Conservation (phyloP, 371 early-diverging fungal species). For the Mucor velutinosus region DNA sequence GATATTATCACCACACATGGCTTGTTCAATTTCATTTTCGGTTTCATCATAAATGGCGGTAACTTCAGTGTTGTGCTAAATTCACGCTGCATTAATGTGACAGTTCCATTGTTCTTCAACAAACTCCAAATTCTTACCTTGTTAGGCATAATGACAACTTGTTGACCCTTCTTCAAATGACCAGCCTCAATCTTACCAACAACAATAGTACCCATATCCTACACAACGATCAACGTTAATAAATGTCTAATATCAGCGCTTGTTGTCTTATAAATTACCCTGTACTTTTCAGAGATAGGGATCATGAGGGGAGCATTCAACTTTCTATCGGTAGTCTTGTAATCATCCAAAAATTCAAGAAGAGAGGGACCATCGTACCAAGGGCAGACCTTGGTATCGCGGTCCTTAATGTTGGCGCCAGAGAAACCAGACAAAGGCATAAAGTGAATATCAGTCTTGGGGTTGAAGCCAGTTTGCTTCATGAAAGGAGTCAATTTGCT, state of each 20-base stretch:
- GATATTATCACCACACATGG: slow-evolving; percentile 92
- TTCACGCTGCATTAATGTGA: not conserved
- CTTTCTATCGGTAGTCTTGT: slow-evolving; percentile 84
- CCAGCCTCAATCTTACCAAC: slow-evolving; percentile 97
- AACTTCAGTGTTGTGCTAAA: slow-evolving; percentile 67
- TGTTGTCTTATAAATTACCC: slow-evolving; percentile 42
- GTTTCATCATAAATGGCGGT: slow-evolving; percentile 79
- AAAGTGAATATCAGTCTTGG: slow-evolving; percentile 83
- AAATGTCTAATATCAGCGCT: not conserved
- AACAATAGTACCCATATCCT: slow-evolving; percentile 96
- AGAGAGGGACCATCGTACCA: slow-evolving; percentile 96
- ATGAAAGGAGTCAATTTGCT: slow-evolving; percentile 88
- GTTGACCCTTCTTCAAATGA: slow-evolving; percentile 81
- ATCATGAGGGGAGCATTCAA: slow-evolving; percentile 87
- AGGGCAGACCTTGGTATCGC: slow-evolving; percentile 58
- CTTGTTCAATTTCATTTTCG: slow-evolving; percentile 81
- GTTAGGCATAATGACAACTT: slow-evolving; percentile 91
- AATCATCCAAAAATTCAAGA: slow-evolving; percentile 82
- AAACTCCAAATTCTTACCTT: slow-evolving; percentile 45
- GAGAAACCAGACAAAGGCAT: slow-evolving; percentile 96
- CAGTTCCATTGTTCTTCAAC: not conserved
- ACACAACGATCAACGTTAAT: not conserved
- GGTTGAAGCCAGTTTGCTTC: slow-evolving; percentile 89
- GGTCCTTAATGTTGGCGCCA: slow-evolving; percentile 95
- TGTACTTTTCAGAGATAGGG: slow-evolving; percentile 93